Percentiles rank a stretch among this genome's conserved stretches.
These are phyloP conservation scores for Microdochium paspali DNA, from an alignment of 2,329 filamentous ascomycete genomes.

Conservation along the genomic window DNA sequence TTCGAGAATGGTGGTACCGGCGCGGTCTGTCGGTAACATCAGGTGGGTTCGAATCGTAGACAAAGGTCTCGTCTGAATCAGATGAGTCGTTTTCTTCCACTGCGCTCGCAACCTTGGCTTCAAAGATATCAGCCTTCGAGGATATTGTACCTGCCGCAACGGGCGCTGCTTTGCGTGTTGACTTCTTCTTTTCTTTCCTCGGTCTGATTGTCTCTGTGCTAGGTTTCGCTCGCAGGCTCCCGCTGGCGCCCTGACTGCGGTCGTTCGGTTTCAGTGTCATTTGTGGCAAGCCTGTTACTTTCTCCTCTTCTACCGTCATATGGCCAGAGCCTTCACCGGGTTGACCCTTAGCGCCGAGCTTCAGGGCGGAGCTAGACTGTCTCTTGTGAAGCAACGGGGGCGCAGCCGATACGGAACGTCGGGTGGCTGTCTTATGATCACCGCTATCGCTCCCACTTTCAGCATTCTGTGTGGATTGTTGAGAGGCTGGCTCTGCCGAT, in stretches of 20 bases:
- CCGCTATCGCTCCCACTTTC: slow-evolving; percentile 62
- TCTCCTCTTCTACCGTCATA: slow-evolving; percentile 98
- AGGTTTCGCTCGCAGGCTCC: slow-evolving; percentile 74
- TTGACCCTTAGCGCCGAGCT: slow-evolving; percentile 50
- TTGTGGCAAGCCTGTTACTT: slow-evolving; percentile 83
- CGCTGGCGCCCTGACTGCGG: slow-evolving; percentile 50
- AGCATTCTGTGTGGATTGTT: slow-evolving; percentile 32
- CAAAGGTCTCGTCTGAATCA: slow-evolving; percentile 96
- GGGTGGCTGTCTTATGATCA: slow-evolving; percentile 32
- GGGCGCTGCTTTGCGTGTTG: slow-evolving; percentile 61
- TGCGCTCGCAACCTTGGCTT: slow-evolving; percentile 90
- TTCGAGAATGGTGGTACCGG: slow-evolving; percentile 79
- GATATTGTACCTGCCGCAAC: slow-evolving; percentile 69
- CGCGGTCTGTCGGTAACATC: slow-evolving; percentile 53
- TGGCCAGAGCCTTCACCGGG: slow-evolving; percentile 65
- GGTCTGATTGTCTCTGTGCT: slow-evolving; percentile 95
- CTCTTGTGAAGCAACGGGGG: slow-evolving; percentile 46
- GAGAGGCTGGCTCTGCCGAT: slow-evolving; percentile 25
- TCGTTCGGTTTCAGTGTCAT: slow-evolving; percentile 59
- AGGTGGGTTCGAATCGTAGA: slow-evolving; percentile 95
- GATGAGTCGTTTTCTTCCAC: slow-evolving; percentile 95
- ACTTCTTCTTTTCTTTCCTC: slow-evolving; percentile 84
- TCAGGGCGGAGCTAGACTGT: slow-evolving; percentile 60
- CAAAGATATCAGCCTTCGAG: slow-evolving; percentile 96
- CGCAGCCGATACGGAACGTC: slow-evolving; percentile 31